Evolutionary conservation across 805 yeast species (phyloP).

Genomic region (Cyberlindnera japonica): DNA sequence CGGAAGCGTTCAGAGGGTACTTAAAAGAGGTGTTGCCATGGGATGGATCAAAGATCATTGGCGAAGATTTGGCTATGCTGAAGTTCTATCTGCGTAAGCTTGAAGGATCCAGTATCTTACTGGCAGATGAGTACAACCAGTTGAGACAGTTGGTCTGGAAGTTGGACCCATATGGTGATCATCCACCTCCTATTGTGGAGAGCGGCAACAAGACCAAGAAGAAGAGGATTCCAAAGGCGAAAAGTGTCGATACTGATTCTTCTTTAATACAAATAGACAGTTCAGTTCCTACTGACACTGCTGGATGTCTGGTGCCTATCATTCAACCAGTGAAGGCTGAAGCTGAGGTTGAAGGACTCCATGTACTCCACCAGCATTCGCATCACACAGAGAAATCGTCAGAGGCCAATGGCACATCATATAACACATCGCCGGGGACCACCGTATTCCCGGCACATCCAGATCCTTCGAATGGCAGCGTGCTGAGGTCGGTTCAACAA

Average conservation of each 20-base stretch:
- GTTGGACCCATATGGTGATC: slow-evolving; percentile 25
- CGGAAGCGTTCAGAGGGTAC: slow-evolving; percentile 22
- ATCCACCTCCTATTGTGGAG: slow-evolving; percentile 29
- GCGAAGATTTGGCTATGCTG: slow-evolving; percentile 28
- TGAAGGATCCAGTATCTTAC: slow-evolving; percentile 39
- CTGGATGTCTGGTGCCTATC: too few relatives aligned
- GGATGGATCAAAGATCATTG: slow-evolving; percentile 22
- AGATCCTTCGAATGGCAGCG: too few relatives aligned
- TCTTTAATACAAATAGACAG: too few relatives aligned
- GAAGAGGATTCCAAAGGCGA: slow-evolving; percentile 4
- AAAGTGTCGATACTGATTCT: background rate
- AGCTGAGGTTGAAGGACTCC: too few relatives aligned
- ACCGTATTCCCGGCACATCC: too few relatives aligned
- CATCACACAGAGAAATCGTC: too few relatives aligned
- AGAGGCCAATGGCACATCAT: too few relatives aligned
- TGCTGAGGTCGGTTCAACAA: background rate
- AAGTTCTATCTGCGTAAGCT: slow-evolving; percentile 46
- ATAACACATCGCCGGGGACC: too few relatives aligned
- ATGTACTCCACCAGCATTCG: too few relatives aligned
- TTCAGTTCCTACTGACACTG: too few relatives aligned
- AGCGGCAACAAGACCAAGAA: slow-evolving; percentile 23
- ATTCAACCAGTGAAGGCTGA: too few relatives aligned
- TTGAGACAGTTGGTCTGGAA: slow-evolving; percentile 27
- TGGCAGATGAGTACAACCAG: slow-evolving; percentile 32
- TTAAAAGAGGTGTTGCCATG: slow-evolving; percentile 16